These are phyloP conservation scores for Solanum medicagineum DNA, from an alignment of 257 asterid genomes.

Conservation along the genomic window DNA sequence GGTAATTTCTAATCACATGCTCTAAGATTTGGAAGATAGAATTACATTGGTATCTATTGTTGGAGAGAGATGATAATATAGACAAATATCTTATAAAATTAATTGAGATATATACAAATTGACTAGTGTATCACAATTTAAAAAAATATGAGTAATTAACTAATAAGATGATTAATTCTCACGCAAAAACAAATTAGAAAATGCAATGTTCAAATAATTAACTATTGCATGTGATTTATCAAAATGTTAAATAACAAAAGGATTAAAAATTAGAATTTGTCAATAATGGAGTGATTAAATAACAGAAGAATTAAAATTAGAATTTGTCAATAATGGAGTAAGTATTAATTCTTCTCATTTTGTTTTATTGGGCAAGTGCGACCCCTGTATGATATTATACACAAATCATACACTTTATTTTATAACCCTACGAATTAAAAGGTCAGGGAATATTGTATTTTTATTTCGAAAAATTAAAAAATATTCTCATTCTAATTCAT, in stretches of 20 bases:
- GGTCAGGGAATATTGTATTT: not conserved
- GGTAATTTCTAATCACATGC: too few species aligned
- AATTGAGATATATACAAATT: not conserved
- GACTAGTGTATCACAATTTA: not conserved
- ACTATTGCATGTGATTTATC: not conserved
- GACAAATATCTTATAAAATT: too few species aligned
- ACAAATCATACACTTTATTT: not conserved
- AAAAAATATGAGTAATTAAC: not conserved
- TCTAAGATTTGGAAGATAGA: too few species aligned
- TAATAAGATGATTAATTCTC: not conserved
- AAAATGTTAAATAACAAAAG: not conserved
- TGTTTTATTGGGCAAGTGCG: not conserved
- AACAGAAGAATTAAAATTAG: not conserved
- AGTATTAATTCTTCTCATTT: not conserved
- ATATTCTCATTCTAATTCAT: not conserved
- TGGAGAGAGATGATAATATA: too few species aligned
- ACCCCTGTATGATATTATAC: not conserved
- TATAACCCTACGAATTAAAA: not conserved
- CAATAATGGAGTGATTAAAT: not conserved
- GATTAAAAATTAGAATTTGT: not conserved
- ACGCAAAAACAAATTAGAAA: not conserved
- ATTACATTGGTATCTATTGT: too few species aligned
- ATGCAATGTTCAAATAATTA: not conserved
- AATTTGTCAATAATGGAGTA: not conserved
- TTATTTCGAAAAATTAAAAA: not conserved